Conservation (phyloP, 2,329 filamentous ascomycete species). For the Nemania sp. region DNA sequence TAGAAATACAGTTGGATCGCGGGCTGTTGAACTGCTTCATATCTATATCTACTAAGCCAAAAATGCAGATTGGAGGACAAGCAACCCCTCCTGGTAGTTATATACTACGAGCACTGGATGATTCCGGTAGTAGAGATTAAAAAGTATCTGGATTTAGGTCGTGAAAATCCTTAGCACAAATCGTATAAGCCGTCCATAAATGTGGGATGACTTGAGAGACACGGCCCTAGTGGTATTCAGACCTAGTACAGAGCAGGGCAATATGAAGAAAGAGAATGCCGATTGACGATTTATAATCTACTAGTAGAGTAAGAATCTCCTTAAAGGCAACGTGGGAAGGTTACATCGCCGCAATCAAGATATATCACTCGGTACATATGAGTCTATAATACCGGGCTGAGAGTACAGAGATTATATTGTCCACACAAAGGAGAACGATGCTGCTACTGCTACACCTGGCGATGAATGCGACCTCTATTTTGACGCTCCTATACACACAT, state of each 20-base stretch:
- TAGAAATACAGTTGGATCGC: conserved; percentile 13
- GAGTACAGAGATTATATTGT: conserved; percentile 27
- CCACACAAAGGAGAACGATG: conserved; percentile 28
- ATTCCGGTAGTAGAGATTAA: too few species aligned
- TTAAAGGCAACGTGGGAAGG: neutral
- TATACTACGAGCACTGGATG: too few species aligned
- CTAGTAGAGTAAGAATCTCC: neutral
- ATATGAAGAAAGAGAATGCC: too few species aligned
- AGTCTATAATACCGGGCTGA: neutral
- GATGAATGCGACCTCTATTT: conserved; percentile 39
- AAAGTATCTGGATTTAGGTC: too few species aligned
- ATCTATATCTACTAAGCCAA: too few species aligned
- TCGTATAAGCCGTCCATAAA: too few species aligned
- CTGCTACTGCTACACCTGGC: conserved; percentile 21
- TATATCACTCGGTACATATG: neutral
- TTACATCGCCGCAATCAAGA: neutral
- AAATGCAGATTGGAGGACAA: too few species aligned
- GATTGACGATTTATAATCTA: too few species aligned
- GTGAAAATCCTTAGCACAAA: too few species aligned
- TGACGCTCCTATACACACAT: conserved; percentile 41
- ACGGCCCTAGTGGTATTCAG: neutral
- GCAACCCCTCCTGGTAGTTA: too few species aligned
- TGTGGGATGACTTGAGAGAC: too few species aligned
- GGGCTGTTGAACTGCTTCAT: too few species aligned
- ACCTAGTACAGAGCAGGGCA: neutral